Evolutionary conservation across 176 grass and related monocot species (phyloP), one percentile per base, ranked within the genome.

Genomic region (Secale cereale): DNA sequence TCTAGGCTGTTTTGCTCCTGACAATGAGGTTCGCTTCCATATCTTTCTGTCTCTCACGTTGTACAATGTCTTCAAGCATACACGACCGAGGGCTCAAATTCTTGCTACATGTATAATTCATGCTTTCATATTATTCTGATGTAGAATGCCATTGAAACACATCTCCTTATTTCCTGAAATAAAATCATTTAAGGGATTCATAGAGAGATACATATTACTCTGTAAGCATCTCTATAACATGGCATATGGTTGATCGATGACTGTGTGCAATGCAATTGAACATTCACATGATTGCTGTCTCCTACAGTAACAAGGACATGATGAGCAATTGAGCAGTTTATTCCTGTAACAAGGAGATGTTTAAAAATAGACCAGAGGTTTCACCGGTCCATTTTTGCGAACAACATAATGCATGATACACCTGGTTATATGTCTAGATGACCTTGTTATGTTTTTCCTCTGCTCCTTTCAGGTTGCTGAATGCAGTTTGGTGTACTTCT

Each of bases 1-100:
- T 98, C 91, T 60, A 93, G 91, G 79, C 54, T 95, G 54, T 98
- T 98, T 78, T 95, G 89, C 57, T 93, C 95, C 27, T 98, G 74
- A 90, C 22, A 82, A 39, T 29, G 35, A 70, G 79, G 83, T 88
- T 36, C 17, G 36, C 48, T 82, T 62, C 7, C 30, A 43, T 84
- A 20, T 71, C 19, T 50, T 30, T 70, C 2, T 28, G 0, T 78
- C 43, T 74, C 2, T 25, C 37, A 0, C 7, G 61, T 29, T 70
- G 35, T 5, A 70, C 20, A 70, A n/a, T 71, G 15, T 65, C 23
- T 74, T 81, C 2, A 43, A 10, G 41, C 48, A 77, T 46, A 11
- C 19, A 11, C 59, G 33, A 11, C 1, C 32, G 0, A 17, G 6
- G 19, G 7, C 19, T 60, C 25, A 52, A 23, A 12, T 31, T 23